Evolutionary conservation across 257 asterid species (phyloP).

Genomic region (Penstemon davidsonii): DNA sequence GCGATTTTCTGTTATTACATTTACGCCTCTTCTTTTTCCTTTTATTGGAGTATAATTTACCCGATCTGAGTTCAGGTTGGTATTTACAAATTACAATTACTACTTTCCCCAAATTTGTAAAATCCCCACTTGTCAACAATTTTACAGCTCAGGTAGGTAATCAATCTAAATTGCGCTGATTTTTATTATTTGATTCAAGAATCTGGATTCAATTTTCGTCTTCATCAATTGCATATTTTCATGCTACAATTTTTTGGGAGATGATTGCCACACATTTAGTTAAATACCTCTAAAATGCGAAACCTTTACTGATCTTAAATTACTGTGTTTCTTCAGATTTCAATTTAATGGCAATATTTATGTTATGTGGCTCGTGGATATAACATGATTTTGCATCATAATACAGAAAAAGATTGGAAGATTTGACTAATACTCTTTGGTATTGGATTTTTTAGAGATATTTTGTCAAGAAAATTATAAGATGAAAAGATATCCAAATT

Average conservation of each 20-base stretch:
- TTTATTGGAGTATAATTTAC: too few species aligned
- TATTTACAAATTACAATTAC: neutral
- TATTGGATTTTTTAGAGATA: too few species aligned
- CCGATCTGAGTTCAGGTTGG: neutral
- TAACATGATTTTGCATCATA: constrained; percentile 9
- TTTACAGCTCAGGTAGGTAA: constrained; percentile 28
- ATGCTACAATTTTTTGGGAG: neutral
- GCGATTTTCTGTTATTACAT: too few species aligned
- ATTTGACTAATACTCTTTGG: too few species aligned
- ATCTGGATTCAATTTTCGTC: constrained; percentile 4
- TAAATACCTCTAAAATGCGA: constrained; percentile 9
- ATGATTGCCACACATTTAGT: constrained; percentile 2
- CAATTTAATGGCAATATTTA: neutral
- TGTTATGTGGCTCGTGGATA: constrained; percentile 4
- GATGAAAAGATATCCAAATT: too few species aligned
- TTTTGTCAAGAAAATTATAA: too few species aligned
- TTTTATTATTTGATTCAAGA: constrained; percentile 4
- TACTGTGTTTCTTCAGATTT: constrained; percentile 6
- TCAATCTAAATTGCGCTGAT: constrained; percentile 10
- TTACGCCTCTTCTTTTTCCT: too few species aligned
- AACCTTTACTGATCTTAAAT: constrained; percentile 28
- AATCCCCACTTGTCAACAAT: constrained; percentile 18
- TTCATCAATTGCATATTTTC: constrained; percentile 6
- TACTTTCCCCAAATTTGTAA: constrained; percentile 22
- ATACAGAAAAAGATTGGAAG: neutral